These are phyloP conservation scores for Candida labiduridarum DNA, from an alignment of 1,139 yeast genomes.

Conservation along the genomic window DNA sequence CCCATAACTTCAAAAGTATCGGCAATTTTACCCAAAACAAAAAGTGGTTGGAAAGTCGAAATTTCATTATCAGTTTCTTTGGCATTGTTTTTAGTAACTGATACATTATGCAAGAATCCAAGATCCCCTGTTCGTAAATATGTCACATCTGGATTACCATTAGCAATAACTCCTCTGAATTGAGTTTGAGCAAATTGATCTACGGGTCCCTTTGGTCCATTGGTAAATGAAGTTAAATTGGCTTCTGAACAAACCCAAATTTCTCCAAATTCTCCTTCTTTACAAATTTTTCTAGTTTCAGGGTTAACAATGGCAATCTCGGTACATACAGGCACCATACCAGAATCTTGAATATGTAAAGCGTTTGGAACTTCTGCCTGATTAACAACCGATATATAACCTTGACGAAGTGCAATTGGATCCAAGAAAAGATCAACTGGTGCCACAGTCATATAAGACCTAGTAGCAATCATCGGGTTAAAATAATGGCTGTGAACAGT, in stretches of 20 bases:
- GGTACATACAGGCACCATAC: constrained; percentile 94
- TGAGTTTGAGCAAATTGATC: constrained; percentile 45
- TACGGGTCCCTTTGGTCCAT: constrained; percentile 53
- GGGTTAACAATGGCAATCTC: constrained; percentile 96
- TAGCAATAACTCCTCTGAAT: constrained; percentile 57
- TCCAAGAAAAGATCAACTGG: constrained; percentile 88
- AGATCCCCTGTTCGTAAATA: constrained; percentile 92
- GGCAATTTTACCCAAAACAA: constrained; percentile 81
- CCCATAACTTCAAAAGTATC: constrained; percentile 94
- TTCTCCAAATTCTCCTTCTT: constrained; percentile 95
- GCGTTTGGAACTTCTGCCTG: constrained; percentile 70
- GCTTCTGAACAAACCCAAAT: constrained; percentile 96
- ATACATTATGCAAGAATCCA: constrained; percentile 83
- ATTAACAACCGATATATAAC: constrained; percentile 78
- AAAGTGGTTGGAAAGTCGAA: constrained; percentile 72
- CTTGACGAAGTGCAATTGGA: constrained; percentile 86
- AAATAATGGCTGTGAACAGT: constrained; percentile 77
- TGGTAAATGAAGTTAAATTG: constrained; percentile 64
- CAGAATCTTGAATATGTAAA: constrained; percentile 86
- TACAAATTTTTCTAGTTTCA: constrained; percentile 77
- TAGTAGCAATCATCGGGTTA: constrained; percentile 81
- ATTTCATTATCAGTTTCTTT: constrained; percentile 26
- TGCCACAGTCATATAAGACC: constrained; percentile 87
- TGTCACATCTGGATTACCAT: constrained; percentile 62
- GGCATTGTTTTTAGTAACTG: constrained; percentile 40